Percentiles rank a stretch among this genome's conserved stretches.
Conservation (phyloP, 1,139 yeast genomes). For the Sporopachydermia cereana region DNA sequence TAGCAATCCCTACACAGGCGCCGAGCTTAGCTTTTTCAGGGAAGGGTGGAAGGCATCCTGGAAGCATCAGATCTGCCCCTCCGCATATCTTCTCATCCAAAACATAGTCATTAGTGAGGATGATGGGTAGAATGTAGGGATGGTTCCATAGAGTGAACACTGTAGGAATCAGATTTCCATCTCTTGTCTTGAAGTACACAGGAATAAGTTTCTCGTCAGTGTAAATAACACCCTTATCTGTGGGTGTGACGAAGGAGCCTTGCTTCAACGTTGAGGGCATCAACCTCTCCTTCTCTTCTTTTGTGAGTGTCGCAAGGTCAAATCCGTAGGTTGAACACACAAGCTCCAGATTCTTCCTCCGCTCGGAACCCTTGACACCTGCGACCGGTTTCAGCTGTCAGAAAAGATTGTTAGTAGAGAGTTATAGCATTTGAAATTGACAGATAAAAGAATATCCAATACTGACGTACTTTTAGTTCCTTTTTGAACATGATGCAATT, state of each 20-base stretch:
- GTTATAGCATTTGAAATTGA: conserved; percentile 8
- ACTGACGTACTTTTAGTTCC: conserved; percentile 32
- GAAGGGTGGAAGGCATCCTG: conserved; percentile 79
- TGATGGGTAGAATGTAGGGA: conserved; percentile 52
- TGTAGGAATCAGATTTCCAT: conserved; percentile 51
- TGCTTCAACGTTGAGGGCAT: conserved; percentile 55
- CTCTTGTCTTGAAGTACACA: conserved; percentile 56
- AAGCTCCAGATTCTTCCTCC: conserved; percentile 44
- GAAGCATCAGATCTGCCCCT: conserved; percentile 88
- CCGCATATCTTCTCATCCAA: conserved; percentile 41
- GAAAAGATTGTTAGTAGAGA: background rate
- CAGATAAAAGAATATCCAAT: background rate
- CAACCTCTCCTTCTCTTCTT: conserved; percentile 36
- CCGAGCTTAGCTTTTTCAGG: conserved; percentile 38
- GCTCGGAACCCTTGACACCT: conserved; percentile 72
- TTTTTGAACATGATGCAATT: conserved; percentile 71
- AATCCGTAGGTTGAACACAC: conserved; percentile 37
- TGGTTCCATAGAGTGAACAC: conserved; percentile 61
- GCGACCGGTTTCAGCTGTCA: conserved; percentile 55
- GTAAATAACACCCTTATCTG: conserved; percentile 52
- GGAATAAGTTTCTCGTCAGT: conserved; percentile 57
- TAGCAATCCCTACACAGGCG: conserved; percentile 60
- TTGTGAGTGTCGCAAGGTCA: conserved; percentile 33
- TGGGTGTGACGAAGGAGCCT: conserved; percentile 48
- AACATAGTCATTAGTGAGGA: conserved; percentile 66